Base-by-base conservation (phyloP, 495 filamentous ascomycete species). In the Trichoderma virens region DNA sequence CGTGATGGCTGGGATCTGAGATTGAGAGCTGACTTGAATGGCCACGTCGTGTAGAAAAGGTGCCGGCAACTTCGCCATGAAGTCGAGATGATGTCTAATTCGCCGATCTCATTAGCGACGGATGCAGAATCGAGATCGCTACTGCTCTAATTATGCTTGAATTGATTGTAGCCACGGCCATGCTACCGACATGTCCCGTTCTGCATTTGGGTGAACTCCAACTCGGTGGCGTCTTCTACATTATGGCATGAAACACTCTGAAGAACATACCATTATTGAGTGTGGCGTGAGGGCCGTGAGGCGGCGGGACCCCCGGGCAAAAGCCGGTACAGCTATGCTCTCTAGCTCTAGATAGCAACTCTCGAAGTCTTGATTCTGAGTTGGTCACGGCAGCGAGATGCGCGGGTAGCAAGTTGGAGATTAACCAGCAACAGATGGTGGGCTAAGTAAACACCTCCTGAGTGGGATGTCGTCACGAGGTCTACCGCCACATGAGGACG, bases 1-100 rank as follows among this genome's bases (percentile, higher is more conserved):
- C 93, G 85, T 98, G 94, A 80, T 98, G 93, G 75, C 85, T 91
- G 30, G 82, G 77, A 70, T 85, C 82, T 64, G 81, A 83, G 67
- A 85, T 83, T 63, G 82, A 85, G 43, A 83, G 79, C 70, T 83
- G 80, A 67, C 72, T 78, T 62, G 67, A 79, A 74, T 85, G 82
- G 65, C 82, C 81, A 65, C 82, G 79, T 72, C 82, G 77, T 72
- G 73, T 81, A 64, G 79, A 73, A 72, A 83, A 82, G 70, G 79
- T 83, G 70, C 74, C 75, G 71, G 77, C 80, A 72, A 80, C 74
- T 75, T 84, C 78, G 71, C 35, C 54, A 59, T 76, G 81, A 74
- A 78, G 78, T 71, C 80, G 78, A 66, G 78, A 77, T 71, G 82
- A 82, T 73, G 82, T 82, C 82, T 85, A 64, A 43, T 39, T n/a